A percentile compares a stretch with the other conserved stretches of the same genome.
These are phyloP conservation scores for Alternaria metachromatica DNA, from an alignment of 2,329 filamentous ascomycete genomes.

Conservation along the genomic window DNA sequence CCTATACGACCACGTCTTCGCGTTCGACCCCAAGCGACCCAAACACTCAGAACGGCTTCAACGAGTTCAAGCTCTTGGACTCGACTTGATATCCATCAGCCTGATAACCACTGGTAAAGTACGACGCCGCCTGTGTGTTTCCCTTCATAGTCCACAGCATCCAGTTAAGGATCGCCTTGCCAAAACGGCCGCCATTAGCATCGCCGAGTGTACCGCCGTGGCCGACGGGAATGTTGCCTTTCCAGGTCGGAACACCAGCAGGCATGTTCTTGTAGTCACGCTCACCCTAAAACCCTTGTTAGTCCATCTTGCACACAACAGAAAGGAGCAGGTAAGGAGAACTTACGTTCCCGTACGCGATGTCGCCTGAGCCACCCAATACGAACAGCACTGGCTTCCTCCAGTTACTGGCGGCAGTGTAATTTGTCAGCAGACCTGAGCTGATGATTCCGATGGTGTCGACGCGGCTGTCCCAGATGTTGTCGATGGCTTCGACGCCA, in stretches of 20 bases:
- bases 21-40: not conserved
- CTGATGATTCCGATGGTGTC: slow-evolving; percentile 21
- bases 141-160: slow-evolving; percentile 23
- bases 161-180: slow-evolving; percentile 18
- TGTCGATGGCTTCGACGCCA: slow-evolving; percentile 22
- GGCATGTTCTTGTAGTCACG: slow-evolving; percentile 25
- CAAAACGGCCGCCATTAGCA: slow-evolving; percentile 23
- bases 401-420: slow-evolving; percentile 10
- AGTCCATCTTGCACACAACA: not conserved
- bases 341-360: slow-evolving; percentile 28
- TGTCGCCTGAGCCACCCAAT: slow-evolving; percentile 22
- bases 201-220: slow-evolving; percentile 23
- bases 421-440: slow-evolving; percentile 20
- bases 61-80: slow-evolving; percentile 4
- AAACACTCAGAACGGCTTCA: slow-evolving; percentile 11
- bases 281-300: slow-evolving; percentile 12
- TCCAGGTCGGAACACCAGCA: slow-evolving; percentile 19
- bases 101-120: slow-evolving; percentile 5
- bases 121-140: slow-evolving; percentile 11
- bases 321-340: not conserved
- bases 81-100: slow-evolving; percentile 18
- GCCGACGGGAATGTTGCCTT: slow-evolving; percentile 29
- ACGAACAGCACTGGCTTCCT: slow-evolving; percentile 25
- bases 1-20: not conserved
- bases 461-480: slow-evolving; percentile 21